phyloP scores from a whole-genome alignment of 2,329 filamentous ascomycete species.

The Monosporascus sp. region DNA sequence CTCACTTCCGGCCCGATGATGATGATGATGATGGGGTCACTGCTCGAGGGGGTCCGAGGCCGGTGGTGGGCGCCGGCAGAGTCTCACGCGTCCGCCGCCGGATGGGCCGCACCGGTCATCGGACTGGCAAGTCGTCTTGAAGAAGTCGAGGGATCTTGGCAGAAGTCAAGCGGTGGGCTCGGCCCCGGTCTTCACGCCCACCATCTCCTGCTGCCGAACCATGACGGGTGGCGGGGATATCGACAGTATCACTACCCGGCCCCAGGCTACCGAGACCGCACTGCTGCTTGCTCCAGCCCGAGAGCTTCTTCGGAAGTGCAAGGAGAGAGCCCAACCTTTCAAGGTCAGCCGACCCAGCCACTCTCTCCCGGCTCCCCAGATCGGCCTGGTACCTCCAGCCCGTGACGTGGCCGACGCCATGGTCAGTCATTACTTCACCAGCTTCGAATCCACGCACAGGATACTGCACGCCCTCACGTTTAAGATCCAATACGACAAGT shows the following conservation, averaged over 20 bases:
- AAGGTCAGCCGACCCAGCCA: slow-evolving; percentile 31
- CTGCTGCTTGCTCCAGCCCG: slow-evolving; percentile 20
- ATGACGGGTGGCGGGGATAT: slow-evolving; percentile 11
- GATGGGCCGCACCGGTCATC: slow-evolving; percentile 13
- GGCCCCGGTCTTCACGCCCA: slow-evolving; percentile 23
- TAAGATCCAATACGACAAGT: slow-evolving; percentile 40
- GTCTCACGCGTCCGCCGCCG: slow-evolving; percentile 7
- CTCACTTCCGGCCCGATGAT: slow-evolving; percentile 2
- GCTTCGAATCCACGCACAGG: slow-evolving; percentile 45
- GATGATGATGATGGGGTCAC: no score
- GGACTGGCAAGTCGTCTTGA: slow-evolving; percentile 25
- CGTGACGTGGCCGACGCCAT: slow-evolving; percentile 34
- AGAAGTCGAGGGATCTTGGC: slow-evolving; percentile 30
- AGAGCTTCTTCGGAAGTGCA: slow-evolving; percentile 28
- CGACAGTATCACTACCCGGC: slow-evolving; percentile 5
- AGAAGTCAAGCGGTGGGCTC: slow-evolving; percentile 28
- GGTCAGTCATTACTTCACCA: slow-evolving; percentile 41
- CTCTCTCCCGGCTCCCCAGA: slow-evolving; percentile 14
- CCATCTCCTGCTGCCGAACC: slow-evolving; percentile 23
- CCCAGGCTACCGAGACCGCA: slow-evolving; percentile 17
- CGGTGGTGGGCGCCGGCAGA: slow-evolving; percentile 11
- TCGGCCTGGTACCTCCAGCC: slow-evolving; percentile 21
- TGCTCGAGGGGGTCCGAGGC: slow-evolving; percentile 11
- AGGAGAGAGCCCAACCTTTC: slow-evolving; percentile 24
- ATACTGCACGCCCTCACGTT: slow-evolving; percentile 51